phyloP scores from a whole-genome alignment of 495 filamentous ascomycete species.

The Collariella sp. region DNA sequence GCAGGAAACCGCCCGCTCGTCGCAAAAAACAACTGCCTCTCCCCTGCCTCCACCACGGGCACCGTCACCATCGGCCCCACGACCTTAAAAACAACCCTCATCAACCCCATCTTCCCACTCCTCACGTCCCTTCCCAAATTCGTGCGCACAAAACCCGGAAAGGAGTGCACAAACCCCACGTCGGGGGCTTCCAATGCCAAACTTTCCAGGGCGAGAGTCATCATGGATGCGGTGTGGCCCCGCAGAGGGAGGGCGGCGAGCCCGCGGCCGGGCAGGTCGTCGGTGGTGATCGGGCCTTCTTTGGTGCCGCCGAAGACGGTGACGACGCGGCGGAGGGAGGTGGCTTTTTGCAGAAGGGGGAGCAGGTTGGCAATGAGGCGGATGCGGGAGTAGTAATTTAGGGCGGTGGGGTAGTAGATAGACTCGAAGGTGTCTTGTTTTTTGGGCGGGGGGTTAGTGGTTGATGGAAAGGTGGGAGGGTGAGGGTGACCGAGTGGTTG shows the following conservation, averaged over 20 bases:
- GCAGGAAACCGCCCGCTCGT: constrained; percentile 45
- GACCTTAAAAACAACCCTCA: constrained; percentile 7
- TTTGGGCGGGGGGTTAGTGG: background rate
- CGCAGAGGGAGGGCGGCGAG: constrained; percentile 16
- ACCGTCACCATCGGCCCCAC: constrained; percentile 11
- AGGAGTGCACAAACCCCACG: constrained; percentile 51
- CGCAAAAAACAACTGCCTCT: constrained; percentile 47
- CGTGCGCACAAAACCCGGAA: constrained; percentile 45
- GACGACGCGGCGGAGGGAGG: constrained; percentile 49
- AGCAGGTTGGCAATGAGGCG: constrained; percentile 58
- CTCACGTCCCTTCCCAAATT: constrained; percentile 7
- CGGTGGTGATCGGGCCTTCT: constrained; percentile 43
- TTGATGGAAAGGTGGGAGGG: background rate
- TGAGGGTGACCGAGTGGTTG: background rate
- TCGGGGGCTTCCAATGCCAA: constrained; percentile 39
- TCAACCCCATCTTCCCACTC: background rate
- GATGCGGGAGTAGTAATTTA: constrained; percentile 54
- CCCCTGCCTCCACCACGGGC: constrained; percentile 39
- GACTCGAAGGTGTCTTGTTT: constrained; percentile 49
- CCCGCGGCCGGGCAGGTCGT: constrained; percentile 37
- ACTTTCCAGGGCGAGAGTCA: constrained; percentile 43
- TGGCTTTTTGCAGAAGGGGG: constrained; percentile 43
- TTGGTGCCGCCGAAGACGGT: constrained; percentile 43
- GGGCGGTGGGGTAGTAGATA: constrained; percentile 43
- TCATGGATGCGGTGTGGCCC: constrained; percentile 42